Percentiles rank a stretch among this genome's conserved stretches.
These are phyloP conservation scores for Aspergillus sp. DNA, from an alignment of 2,329 filamentous ascomycete genomes.

Conservation along the genomic window DNA sequence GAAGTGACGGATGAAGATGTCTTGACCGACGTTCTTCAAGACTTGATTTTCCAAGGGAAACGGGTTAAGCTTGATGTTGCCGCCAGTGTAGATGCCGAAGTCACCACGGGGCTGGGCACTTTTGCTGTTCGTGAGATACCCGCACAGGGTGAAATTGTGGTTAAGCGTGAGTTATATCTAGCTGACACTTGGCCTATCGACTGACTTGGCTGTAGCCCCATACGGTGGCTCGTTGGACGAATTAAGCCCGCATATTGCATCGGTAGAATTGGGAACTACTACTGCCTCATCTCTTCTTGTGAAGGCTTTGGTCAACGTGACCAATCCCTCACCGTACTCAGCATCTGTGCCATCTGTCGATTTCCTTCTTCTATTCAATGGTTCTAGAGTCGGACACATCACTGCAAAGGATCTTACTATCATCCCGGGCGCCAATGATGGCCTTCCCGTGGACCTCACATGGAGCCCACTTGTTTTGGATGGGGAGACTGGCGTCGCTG, in stretches of 20 bases:
- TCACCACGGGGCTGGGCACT: conserved; percentile 78
- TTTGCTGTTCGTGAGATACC: conserved; percentile 82
- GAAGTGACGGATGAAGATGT: conserved; percentile 78
- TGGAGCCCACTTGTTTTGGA: conserved; percentile 71
- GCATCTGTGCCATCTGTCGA: conserved; percentile 79
- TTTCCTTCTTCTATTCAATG: conserved; percentile 73
- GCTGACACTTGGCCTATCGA: conserved; percentile 22
- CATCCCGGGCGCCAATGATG: conserved; percentile 68
- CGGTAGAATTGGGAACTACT: conserved; percentile 72
- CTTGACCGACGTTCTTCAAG: conserved; percentile 78
- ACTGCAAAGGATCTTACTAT: conserved; percentile 66
- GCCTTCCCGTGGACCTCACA: conserved; percentile 65
- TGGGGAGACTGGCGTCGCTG: conserved; percentile 60
- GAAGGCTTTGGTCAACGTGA: conserved; percentile 74
- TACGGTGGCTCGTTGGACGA: conserved; percentile 55
- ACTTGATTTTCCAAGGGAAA: conserved; percentile 72
- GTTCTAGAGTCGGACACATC: conserved; percentile 72
- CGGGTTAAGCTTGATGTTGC: conserved; percentile 72
- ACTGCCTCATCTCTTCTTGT: conserved; percentile 70
- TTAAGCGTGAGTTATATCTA: conserved; percentile 78
- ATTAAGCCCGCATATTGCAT: conserved; percentile 66
- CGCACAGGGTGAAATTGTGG: conserved; percentile 76
- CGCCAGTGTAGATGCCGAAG: conserved; percentile 78
- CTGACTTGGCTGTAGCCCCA: conserved; percentile 56
- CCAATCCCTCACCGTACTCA: conserved; percentile 86